Evolutionary conservation across 2,329 filamentous ascomycete genomes (phyloP).

Genomic region (Gliomastix tumulicola): DNA sequence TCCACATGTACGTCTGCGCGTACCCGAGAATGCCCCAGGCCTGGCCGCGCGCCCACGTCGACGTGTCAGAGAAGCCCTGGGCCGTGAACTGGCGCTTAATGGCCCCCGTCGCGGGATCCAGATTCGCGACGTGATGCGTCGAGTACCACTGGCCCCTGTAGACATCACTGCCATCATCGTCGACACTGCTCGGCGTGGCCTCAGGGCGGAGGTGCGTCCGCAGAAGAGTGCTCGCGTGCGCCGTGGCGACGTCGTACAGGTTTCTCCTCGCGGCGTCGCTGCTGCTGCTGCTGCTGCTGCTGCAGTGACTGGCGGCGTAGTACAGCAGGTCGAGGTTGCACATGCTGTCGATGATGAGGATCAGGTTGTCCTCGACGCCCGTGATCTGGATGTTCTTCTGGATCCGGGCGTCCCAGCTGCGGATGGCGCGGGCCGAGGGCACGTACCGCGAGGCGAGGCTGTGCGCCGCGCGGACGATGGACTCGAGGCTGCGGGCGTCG

Average conservation of each 20-base stretch:
- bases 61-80: constrained; percentile 35
- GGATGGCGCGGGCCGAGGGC: constrained; percentile 30
- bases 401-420: constrained; percentile 36
- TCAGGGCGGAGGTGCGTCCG: constrained; percentile 22
- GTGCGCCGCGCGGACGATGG: constrained; percentile 33
- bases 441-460: constrained; percentile 35
- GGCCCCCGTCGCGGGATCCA: constrained; percentile 28
- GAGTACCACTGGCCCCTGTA: constrained; percentile 16
- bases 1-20: constrained; percentile 40
- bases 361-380: constrained; percentile 17
- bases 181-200: no score
- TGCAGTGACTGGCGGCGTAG: constrained; percentile 25
- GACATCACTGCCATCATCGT: no score
- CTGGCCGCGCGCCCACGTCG: constrained; percentile 42
- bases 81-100: constrained; percentile 32
- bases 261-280: constrained; percentile 23
- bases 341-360: constrained; percentile 34
- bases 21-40: constrained; percentile 42
- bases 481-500: constrained; percentile 25
- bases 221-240: constrained; percentile 29
- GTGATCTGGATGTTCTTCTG: constrained; percentile 18
- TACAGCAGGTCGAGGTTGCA: constrained; percentile 31
- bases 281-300: constrained; percentile 13
- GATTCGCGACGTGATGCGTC: constrained; percentile 37
- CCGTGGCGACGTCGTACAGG: constrained; percentile 24